Evolutionary conservation across 192 early-diverging fungal genomes (phyloP), one percentile per base, ranked within the genome.

Genomic region (Thoreauomyces humboldtii): DNA sequence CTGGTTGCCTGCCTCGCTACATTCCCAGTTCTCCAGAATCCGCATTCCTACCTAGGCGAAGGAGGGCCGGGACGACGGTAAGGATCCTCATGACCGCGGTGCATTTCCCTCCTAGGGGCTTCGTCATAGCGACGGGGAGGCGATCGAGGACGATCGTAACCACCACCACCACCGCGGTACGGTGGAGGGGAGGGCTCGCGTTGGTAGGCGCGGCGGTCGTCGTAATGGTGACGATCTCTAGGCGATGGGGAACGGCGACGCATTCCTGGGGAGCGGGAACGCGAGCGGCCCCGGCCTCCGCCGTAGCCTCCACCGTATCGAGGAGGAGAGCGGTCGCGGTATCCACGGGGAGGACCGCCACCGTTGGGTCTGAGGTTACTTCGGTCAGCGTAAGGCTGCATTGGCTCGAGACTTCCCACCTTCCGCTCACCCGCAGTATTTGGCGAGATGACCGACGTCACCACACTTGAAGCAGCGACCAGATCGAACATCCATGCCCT

Each of bases 401-500:
- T 41, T 9, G n/a, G 11, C 38, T 41, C 38, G 38, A n/a, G 9
- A 41, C n/a, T 9, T 41, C n/a, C 38, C n/a, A 41, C 38, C n/a
- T 41, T 41, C 11, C 11, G n/a, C 38, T 41, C n/a, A 81, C 80
- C 67, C 27, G 65, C 81, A 82, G 68, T 77, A 81, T 24, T 72
- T 57, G 27, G 81, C 81, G 33, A 82, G 54, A 64, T 82, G 81
- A 19, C 81, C 81, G 22, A 61, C 57, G 37, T 70, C 52, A 27
- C 81, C 81, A 54, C 81, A 83, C 46, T 75, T 73, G 73, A 83
- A 83, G 73, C 81, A 83, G 38, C 79, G 77, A 31, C 81, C 81
- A 15, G 69, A 73, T 25, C 73, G 53, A 11, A 83, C 81, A 58
- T 83, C 81, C 44, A 78, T 33, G 4, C 77, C 81, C 34, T 76